Percentiles rank a stretch among this genome's conserved stretches.
These are phyloP conservation scores for Citrus maxima DNA, from an alignment of 345 rosid genomes.

Conservation along the genomic window DNA sequence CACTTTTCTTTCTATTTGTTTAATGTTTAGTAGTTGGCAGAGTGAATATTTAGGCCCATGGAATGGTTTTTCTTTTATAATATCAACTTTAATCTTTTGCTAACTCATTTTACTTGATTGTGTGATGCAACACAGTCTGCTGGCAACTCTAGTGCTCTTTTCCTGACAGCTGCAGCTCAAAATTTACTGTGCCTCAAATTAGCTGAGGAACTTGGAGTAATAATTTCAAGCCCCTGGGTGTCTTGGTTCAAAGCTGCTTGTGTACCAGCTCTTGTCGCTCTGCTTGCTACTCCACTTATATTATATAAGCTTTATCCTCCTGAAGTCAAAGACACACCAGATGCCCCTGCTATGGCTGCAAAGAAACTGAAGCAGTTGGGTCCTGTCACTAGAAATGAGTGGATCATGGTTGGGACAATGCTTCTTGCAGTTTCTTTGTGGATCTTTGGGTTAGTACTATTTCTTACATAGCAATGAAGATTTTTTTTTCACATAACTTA, in stretches of 20 bases:
- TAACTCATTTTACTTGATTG: slow-evolving; percentile 13
- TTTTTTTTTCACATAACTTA: not conserved
- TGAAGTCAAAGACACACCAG: slow-evolving; percentile 89
- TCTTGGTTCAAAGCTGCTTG: slow-evolving; percentile 96
- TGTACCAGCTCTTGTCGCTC: slow-evolving; percentile 70
- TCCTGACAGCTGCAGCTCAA: slow-evolving; percentile 96
- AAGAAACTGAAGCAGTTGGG: slow-evolving; percentile 78
- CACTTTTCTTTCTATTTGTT: not conserved
- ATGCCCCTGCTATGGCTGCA: slow-evolving; percentile 92
- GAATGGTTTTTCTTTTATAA: not conserved
- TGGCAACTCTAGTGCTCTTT: slow-evolving; percentile 91
- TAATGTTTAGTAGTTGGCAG: not conserved
- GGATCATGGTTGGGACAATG: slow-evolving; percentile 95
- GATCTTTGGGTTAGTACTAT: slow-evolving; percentile 70
- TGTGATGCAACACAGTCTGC: slow-evolving; percentile 58
- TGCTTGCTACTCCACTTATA: slow-evolving; percentile 72
- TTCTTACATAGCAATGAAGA: not conserved
- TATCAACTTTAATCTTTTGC: not conserved
- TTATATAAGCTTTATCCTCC: slow-evolving; percentile 93
- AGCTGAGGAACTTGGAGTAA: slow-evolving; percentile 92
- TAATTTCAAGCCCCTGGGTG: slow-evolving; percentile 81
- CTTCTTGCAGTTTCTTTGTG: slow-evolving; percentile 89
- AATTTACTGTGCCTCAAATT: slow-evolving; percentile 88
- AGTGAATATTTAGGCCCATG: not conserved
- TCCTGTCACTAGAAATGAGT: slow-evolving; percentile 76